Evolutionary conservation across 768 basidiomycete species (phyloP).

Genomic region (Pleurotus citrinopileatus): DNA sequence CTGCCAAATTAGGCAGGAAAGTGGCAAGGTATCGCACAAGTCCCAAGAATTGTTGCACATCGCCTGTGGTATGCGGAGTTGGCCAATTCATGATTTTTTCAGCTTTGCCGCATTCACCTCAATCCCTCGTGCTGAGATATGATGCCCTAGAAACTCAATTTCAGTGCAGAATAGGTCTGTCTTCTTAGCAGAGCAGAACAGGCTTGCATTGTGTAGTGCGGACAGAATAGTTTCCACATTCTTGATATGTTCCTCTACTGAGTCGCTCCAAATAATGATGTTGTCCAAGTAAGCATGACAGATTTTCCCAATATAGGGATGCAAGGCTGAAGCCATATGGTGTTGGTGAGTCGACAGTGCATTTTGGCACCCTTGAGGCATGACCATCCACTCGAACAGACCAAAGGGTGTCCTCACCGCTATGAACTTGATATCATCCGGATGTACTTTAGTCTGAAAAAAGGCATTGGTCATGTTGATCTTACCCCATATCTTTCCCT

Average conservation of each 20-base stretch:
- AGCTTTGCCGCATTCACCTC: constrained; percentile 18
- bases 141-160: constrained; percentile 30
- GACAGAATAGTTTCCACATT: constrained; percentile 19
- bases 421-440: constrained; percentile 23
- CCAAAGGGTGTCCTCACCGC: constrained; percentile 37
- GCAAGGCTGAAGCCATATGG: background rate
- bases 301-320: constrained; percentile 12
- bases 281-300: background rate
- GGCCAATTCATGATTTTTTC: constrained; percentile 28
- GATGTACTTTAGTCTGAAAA: background rate
- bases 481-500: constrained; percentile 29
- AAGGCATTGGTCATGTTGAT: background rate
- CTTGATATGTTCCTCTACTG: constrained; percentile 20
- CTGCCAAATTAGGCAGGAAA: background rate
- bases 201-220: constrained; percentile 13
- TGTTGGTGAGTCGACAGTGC: constrained; percentile 9
- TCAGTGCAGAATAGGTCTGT: background rate
- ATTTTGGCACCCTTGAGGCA: constrained; percentile 24
- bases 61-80: constrained; percentile 12
- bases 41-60: background rate
- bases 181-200: constrained; percentile 21
- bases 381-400: constrained; percentile 38
- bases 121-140: constrained; percentile 33
- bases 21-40: background rate
- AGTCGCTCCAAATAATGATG: constrained; percentile 22